Conservation (phyloP, 495 filamentous ascomycete genomes). For the Choiromyces venosus region DNA sequence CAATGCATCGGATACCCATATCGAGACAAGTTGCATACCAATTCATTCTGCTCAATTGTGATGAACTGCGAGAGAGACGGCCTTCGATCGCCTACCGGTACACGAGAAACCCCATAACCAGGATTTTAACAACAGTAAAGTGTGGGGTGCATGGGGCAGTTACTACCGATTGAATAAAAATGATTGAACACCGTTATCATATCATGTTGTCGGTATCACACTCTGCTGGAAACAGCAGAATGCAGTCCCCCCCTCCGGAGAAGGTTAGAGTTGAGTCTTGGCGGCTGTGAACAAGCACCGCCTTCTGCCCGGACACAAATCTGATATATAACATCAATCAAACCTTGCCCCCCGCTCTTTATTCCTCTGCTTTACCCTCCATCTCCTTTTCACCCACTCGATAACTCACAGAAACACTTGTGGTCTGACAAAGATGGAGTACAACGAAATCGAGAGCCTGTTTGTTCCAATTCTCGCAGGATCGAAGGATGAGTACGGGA, state of each 20-base stretch:
- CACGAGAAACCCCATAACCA: not conserved
- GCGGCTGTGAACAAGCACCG: not conserved
- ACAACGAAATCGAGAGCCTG: not conserved
- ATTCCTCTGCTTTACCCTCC: not conserved
- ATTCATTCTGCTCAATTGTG: not conserved
- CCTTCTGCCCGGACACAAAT: not conserved
- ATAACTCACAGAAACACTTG: not conserved
- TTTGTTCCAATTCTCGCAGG: not conserved
- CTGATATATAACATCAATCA: not conserved
- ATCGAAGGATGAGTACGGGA: not conserved
- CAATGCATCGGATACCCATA: not conserved
- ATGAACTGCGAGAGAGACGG: not conserved
- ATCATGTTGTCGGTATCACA: not conserved
- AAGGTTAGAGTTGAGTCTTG: not conserved
- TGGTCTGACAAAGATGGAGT: not conserved
- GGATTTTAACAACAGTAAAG: not conserved
- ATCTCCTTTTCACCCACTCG: not conserved
- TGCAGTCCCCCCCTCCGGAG: not conserved
- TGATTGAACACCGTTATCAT: not conserved
- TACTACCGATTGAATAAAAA: not conserved
- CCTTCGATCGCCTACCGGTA: not conserved
- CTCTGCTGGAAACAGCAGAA: not conserved
- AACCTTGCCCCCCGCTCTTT: not conserved
- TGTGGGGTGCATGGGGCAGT: not conserved
- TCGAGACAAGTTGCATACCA: not conserved